phyloP scores from a whole-genome alignment of 768 basidiomycete species.

The Tricholoma sp. region DNA sequence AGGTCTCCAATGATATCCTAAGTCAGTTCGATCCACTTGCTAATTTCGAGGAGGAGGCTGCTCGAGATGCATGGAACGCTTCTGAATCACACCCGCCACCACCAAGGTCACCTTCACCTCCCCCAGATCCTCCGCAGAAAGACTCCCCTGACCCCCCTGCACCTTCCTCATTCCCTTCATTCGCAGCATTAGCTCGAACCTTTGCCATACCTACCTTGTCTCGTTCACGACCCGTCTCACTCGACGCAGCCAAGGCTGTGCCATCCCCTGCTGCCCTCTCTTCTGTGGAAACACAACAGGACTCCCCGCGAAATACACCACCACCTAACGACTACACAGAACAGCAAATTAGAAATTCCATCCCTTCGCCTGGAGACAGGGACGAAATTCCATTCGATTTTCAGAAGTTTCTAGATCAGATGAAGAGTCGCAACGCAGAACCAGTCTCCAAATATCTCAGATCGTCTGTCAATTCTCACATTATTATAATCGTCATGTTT shows the following conservation, averaged over 20 bases:
- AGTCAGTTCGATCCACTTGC: constrained; percentile 68
- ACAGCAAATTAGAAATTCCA: constrained; percentile 19
- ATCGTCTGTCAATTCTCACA: constrained; percentile 57
- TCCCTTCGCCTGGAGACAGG: constrained; percentile 22
- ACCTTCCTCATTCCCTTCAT: constrained; percentile 51
- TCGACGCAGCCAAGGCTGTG: constrained; percentile 56
- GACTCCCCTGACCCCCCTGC: constrained; percentile 26
- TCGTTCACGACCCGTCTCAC: constrained; percentile 50
- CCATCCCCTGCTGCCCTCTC: constrained; percentile 53
- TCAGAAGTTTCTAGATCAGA: constrained; percentile 91
- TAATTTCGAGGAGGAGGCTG: constrained; percentile 51
- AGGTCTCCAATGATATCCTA: constrained; percentile 39
- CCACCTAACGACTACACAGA: constrained; percentile 9
- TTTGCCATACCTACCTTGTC: constrained; percentile 50
- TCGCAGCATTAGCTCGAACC: constrained; percentile 62
- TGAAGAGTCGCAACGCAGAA: constrained; percentile 83
- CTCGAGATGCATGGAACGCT: constrained; percentile 60
- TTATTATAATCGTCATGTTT: neutral
- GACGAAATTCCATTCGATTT: constrained; percentile 75
- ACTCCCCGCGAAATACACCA: constrained; percentile 12
- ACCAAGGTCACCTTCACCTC: constrained; percentile 30
- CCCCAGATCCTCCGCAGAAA: constrained; percentile 32
- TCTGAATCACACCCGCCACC: constrained; percentile 60
- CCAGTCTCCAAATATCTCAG: constrained; percentile 92
- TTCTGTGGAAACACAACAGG: constrained; percentile 49